Evolutionary conservation across 768 basidiomycete genomes (phyloP).

Genomic region (Boletales sp.): DNA sequence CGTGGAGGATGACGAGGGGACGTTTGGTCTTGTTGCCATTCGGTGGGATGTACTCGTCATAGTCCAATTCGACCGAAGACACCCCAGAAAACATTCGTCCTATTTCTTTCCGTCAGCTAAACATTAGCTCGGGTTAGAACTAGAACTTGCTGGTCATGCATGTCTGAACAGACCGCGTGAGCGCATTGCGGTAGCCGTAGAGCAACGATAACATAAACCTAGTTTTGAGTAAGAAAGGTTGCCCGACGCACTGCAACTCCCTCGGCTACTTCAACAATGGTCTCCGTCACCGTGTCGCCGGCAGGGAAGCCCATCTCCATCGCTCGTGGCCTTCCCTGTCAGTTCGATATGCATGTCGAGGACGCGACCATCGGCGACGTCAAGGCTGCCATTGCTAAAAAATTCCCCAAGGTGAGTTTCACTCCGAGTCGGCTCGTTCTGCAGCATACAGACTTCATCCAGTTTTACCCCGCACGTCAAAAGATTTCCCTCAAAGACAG

Average conservation of each 20-base stretch:
- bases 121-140: neutral
- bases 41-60: slow-evolving; percentile 30
- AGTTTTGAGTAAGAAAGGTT: too few species aligned
- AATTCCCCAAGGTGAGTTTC: slow-evolving; percentile 45
- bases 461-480: slow-evolving; percentile 76
- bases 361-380: slow-evolving; percentile 63
- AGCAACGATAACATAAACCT: slow-evolving; percentile 12
- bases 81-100: slow-evolving; percentile 16
- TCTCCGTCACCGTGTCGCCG: slow-evolving; percentile 51
- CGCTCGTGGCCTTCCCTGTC: slow-evolving; percentile 49
- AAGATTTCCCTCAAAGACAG: slow-evolving; percentile 64
- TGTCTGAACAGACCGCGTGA: neutral
- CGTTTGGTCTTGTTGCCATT: slow-evolving; percentile 31
- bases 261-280: slow-evolving; percentile 33
- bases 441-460: neutral
- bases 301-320: slow-evolving; percentile 44
- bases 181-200: neutral
- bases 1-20: slow-evolving; percentile 59
- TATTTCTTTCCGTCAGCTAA: slow-evolving; percentile 13
- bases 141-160: slow-evolving; percentile 4
- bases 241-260: neutral
- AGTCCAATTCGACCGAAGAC: slow-evolving; percentile 26
- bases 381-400: slow-evolving; percentile 58
- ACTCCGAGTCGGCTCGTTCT: neutral
- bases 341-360: slow-evolving; percentile 43